Percentiles rank a stretch among this genome's conserved stretches.
These are phyloP conservation scores for Sarcomyxa edulis DNA, from an alignment of 768 basidiomycete species.

Conservation along the genomic window DNA sequence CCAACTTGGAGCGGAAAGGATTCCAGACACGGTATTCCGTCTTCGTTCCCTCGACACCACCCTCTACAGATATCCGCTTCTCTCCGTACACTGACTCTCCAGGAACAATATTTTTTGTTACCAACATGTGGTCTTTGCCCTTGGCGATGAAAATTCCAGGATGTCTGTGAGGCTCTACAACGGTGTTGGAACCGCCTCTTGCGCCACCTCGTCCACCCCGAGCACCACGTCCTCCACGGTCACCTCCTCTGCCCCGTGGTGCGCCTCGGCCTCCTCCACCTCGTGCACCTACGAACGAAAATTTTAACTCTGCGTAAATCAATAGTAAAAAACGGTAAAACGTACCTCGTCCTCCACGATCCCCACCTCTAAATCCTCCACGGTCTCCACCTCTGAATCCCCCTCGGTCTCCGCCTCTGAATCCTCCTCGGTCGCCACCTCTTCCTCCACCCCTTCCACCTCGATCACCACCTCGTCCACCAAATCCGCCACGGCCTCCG, in stretches of 20 bases:
- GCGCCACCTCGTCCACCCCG: conserved; percentile 68
- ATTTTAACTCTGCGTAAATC: not conserved
- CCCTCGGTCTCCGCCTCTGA: conserved; percentile 59
- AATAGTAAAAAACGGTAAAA: not conserved
- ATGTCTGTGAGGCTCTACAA: conserved; percentile 94
- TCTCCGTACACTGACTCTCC: conserved; percentile 99
- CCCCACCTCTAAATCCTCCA: conserved; percentile 26
- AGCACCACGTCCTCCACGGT: conserved; percentile 38
- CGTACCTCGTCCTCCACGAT: conserved; percentile 38
- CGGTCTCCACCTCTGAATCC: conserved; percentile 69
- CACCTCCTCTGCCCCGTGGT: conserved; percentile 24
- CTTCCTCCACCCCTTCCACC: conserved; percentile 21
- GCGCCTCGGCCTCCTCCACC: conserved; percentile 28
- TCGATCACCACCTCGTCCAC: conserved; percentile 38
- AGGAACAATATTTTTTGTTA: conserved; percentile 96
- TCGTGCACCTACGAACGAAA: conserved; percentile 38
- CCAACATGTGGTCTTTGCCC: conserved; percentile 94
- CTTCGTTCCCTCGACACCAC: conserved; percentile 74
- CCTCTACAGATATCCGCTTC: conserved; percentile 89
- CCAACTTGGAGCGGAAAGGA: conserved; percentile 95
- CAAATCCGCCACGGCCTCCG: conserved; percentile 76
- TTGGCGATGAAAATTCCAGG: conserved; percentile 94
- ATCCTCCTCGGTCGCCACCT: conserved; percentile 30
- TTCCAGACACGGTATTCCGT: conserved; percentile 99
- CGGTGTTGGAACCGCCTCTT: conserved; percentile 79